A percentile compares a stretch with the other conserved stretches of the same genome.
phyloP scores from a whole-genome alignment of 192 early-diverging fungal genomes.

The Anaeromyces robustus region DNA sequence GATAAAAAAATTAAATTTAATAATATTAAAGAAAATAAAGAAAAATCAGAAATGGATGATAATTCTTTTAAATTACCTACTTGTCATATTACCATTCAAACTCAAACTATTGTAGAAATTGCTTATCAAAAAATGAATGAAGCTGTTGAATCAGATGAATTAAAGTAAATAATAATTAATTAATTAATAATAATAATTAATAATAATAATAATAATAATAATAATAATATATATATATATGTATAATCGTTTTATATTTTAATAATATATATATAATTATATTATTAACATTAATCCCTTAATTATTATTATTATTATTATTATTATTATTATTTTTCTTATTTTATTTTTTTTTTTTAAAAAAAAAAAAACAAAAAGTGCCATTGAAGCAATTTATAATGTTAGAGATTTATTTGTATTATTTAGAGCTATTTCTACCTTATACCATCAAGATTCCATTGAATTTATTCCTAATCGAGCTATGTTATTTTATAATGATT shows the following conservation, averaged over 20 bases:
- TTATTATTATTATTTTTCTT: too few species aligned
- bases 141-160: neutral
- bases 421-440: neutral
- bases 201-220: too few species aligned
- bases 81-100: neutral
- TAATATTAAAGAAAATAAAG: neutral
- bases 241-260: too few species aligned
- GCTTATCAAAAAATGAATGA: neutral
- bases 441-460: neutral
- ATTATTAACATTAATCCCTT: too few species aligned
- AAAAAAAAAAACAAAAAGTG: neutral
- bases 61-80: neutral
- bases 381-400: neutral
- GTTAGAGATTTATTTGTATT: neutral
- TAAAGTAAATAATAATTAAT: neutral
- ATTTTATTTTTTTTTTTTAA: too few species aligned
- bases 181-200: too few species aligned
- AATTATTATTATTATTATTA: too few species aligned
- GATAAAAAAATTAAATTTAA: neutral
- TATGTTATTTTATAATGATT: neutral
- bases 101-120: neutral
- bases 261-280: too few species aligned
- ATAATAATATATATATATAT: too few species aligned
- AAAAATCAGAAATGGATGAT: neutral
- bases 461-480: neutral